Evolutionary conservation across 2,329 filamentous ascomycete genomes (phyloP).

Genomic region (Penicillium digitatum): DNA sequence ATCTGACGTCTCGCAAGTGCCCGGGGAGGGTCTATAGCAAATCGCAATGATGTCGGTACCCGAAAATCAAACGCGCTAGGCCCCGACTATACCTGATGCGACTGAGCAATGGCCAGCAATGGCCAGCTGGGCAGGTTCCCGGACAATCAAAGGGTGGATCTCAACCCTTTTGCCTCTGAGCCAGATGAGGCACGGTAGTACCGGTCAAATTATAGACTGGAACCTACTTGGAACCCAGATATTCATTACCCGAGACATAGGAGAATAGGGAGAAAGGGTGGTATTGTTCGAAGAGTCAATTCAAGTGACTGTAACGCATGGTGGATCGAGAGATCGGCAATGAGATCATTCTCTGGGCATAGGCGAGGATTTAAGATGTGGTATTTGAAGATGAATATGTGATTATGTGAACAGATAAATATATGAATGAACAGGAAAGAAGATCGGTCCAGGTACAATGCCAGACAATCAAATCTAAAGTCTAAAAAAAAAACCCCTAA

Average conservation of each 20-base stretch:
- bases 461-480: background rate
- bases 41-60: conserved; percentile 9
- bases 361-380: too few relatives aligned
- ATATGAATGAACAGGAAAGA: too few relatives aligned
- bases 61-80: conserved; percentile 12
- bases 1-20: conserved; percentile 10
- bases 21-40: background rate
- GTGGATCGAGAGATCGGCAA: background rate
- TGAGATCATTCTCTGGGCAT: conserved; percentile 4
- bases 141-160: background rate
- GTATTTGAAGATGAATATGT: background rate
- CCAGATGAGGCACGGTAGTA: conserved; percentile 16
- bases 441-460: background rate
- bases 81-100: conserved; percentile 14
- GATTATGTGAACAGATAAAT: too few relatives aligned
- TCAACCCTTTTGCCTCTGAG: background rate
- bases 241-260: conserved; percentile 1
- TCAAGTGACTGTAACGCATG: background rate
- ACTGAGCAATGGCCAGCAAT: background rate
- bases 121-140: conserved; percentile 4
- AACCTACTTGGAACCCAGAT: background rate
- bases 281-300: background rate
- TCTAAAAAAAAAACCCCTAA: background rate
- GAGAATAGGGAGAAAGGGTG: background rate
- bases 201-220: background rate